These are phyloP conservation scores for Thinopyrum elongatum DNA, from an alignment of 176 grass and related monocot genomes.

Conservation along the genomic window DNA sequence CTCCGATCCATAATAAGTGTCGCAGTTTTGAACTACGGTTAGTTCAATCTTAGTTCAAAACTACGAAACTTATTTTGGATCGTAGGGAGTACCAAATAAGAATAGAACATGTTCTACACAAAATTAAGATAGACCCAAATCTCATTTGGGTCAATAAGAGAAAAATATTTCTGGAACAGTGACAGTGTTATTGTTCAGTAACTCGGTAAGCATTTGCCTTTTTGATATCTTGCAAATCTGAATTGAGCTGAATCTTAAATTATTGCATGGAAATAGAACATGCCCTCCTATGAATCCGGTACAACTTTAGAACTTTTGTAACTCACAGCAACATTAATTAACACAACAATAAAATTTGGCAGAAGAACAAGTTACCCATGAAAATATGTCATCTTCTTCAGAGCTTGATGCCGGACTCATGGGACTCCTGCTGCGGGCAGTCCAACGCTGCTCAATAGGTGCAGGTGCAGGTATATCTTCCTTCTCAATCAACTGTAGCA, in stretches of 20 bases:
- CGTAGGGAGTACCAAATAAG: not conserved
- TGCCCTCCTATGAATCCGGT: not conserved
- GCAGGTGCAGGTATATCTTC: conserved; percentile 79
- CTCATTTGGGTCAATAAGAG: not conserved
- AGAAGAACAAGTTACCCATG: conserved; percentile 69
- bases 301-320: not conserved
- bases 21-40: too few species aligned
- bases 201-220: not conserved
- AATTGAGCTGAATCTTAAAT: not conserved
- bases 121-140: not conserved
- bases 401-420: conserved; percentile 84
- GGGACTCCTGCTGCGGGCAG: conserved; percentile 60
- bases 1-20: too few species aligned
- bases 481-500: conserved; percentile 72
- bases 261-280: not conserved
- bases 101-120: not conserved
- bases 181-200: not conserved
- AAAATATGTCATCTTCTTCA: conserved; percentile 82
- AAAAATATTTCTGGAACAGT: not conserved
- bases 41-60: too few species aligned
- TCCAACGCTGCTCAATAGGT: conserved; percentile 95
- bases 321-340: conserved; percentile 5
- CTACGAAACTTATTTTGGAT: too few species aligned
- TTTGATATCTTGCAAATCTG: not conserved
- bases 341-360: not conserved